Evolutionary conservation across 805 yeast species (phyloP).

Genomic region (Tetrapisispora fleetii): DNA sequence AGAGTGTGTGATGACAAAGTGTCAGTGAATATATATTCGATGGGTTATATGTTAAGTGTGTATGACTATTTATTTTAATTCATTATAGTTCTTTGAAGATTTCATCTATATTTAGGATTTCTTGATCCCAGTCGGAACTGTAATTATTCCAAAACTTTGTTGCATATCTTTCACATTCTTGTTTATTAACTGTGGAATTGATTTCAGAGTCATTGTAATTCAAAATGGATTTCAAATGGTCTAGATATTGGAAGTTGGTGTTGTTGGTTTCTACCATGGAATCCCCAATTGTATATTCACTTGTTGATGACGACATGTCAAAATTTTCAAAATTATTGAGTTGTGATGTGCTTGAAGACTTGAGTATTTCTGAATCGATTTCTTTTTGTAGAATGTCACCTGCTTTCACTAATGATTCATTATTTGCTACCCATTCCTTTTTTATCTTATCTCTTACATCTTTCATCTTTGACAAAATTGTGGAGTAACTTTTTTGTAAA

Average conservation of each 20-base stretch:
- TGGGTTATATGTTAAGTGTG: too few species aligned
- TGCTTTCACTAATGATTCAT: background rate
- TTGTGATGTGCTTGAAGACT: background rate
- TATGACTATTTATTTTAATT: too few species aligned
- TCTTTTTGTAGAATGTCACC: background rate
- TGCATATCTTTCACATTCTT: conserved; percentile 4
- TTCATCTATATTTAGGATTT: background rate
- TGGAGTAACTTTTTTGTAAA: conserved; percentile 5
- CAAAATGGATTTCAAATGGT: background rate
- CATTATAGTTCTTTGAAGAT: background rate
- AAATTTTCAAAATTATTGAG: too few species aligned
- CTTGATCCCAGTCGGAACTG: conserved; percentile 8
- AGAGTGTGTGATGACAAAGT: too few species aligned
- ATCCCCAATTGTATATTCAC: background rate
- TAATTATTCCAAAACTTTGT: conserved; percentile 15
- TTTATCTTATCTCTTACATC: conserved; percentile 9
- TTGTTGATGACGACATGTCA: background rate
- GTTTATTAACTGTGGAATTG: background rate
- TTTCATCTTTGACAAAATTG: conserved; percentile 7
- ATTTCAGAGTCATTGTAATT: too few species aligned
- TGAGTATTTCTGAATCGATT: background rate
- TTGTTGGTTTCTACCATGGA: background rate
- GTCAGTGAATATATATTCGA: background rate
- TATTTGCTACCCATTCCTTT: conserved; percentile 1
- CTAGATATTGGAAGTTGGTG: background rate